phyloP scores from a whole-genome alignment of 139 green algal genomes.

The Chlorella sorokiniana region DNA sequence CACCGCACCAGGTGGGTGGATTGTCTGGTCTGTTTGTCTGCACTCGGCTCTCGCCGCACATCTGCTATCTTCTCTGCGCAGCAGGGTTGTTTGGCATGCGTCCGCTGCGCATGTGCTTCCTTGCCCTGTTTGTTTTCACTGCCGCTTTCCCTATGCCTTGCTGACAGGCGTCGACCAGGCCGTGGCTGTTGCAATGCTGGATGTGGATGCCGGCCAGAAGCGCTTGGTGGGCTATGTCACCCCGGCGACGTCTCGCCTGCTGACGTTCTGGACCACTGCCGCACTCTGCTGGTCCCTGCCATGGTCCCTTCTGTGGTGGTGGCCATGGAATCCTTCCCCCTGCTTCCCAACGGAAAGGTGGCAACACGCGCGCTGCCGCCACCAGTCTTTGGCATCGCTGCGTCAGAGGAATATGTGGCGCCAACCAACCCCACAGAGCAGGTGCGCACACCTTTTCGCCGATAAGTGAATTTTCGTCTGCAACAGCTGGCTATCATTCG shows the following conservation, averaged over 20 bases:
- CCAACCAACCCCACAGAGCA: neutral
- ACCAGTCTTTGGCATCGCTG: neutral
- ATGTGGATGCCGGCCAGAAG: neutral
- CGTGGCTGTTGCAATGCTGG: conserved; percentile 3
- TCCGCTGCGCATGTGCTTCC: neutral
- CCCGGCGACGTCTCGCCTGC: neutral
- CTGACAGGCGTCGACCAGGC: neutral
- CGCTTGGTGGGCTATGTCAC: conserved; percentile 34
- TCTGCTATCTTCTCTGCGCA: neutral
- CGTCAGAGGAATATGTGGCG: neutral
- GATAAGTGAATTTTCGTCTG: too few relatives aligned
- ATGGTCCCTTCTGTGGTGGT: conserved; percentile 46
- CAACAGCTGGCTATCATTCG: too few relatives aligned
- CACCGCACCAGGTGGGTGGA: neutral
- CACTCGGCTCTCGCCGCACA: too few relatives aligned
- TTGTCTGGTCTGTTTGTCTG: neutral
- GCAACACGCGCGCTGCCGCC: conserved; percentile 2
- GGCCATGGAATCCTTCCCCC: conserved; percentile 26
- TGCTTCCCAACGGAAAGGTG: conserved; percentile 43
- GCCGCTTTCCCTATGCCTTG: too few relatives aligned
- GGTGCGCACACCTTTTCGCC: too few relatives aligned
- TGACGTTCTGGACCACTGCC: neutral
- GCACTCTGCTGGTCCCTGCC: neutral
- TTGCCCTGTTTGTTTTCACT: neutral
- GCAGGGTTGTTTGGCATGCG: too few relatives aligned